These are phyloP conservation scores for Pseudogymnoascus pannorum DNA, from an alignment of 2,329 filamentous ascomycete genomes.

Conservation along the genomic window DNA sequence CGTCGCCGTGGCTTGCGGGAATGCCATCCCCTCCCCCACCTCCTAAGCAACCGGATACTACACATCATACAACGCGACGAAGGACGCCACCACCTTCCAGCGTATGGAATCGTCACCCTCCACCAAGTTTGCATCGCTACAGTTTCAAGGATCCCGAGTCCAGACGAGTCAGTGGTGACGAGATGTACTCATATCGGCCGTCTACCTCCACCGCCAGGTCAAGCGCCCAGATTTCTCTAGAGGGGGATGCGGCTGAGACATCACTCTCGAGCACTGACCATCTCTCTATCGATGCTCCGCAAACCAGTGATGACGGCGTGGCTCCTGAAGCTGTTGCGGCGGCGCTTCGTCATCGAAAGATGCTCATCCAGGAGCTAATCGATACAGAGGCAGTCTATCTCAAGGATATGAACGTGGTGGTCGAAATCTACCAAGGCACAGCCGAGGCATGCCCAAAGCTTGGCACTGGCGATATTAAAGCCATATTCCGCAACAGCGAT, in stretches of 20 bases:
- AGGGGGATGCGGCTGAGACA: conserved; percentile 10
- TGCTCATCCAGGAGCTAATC: conserved; percentile 84
- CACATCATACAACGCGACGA: background rate
- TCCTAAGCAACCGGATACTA: background rate
- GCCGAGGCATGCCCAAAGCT: conserved; percentile 74
- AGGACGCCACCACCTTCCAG: conserved; percentile 15
- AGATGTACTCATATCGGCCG: conserved; percentile 23
- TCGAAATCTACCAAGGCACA: conserved; percentile 96
- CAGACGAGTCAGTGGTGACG: conserved; percentile 23
- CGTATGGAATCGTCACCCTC: conserved; percentile 18
- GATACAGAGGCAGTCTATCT: conserved; percentile 90
- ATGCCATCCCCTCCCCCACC: background rate
- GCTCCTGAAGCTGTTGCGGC: conserved; percentile 52
- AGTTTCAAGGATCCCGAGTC: conserved; percentile 24
- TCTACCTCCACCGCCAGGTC: conserved; percentile 28
- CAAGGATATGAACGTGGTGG: conserved; percentile 92
- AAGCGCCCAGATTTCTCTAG: conserved; percentile 23
- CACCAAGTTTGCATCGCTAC: conserved; percentile 23
- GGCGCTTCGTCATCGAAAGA: conserved; percentile 70
- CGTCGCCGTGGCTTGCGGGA: background rate
- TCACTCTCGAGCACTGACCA: conserved; percentile 8
- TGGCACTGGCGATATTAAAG: conserved; percentile 74
- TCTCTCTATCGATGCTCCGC: conserved; percentile 4
- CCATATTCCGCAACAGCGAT: conserved; percentile 87
- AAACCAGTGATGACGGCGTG: conserved; percentile 32